phyloP scores from a whole-genome alignment of 2,329 filamentous ascomycete genomes.

The Cladosporium sp. region DNA sequence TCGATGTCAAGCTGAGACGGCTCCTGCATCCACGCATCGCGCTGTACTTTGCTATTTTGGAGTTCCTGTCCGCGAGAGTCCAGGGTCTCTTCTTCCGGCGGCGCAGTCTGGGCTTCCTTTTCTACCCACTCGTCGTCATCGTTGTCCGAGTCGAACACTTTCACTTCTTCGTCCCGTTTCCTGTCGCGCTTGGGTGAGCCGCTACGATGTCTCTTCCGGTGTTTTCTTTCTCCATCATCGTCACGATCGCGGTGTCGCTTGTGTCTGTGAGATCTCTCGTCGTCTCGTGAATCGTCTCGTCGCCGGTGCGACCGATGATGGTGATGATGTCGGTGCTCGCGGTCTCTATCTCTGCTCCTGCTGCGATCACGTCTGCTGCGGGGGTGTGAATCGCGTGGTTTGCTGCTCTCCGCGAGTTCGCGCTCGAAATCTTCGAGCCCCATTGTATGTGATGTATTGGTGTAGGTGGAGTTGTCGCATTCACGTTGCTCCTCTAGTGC shows the following conservation, averaged over 20 bases:
- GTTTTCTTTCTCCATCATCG: constrained; percentile 30
- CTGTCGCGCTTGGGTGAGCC: constrained; percentile 30
- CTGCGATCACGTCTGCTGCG: constrained; percentile 11
- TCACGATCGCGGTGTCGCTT: constrained; percentile 59
- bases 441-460: constrained; percentile 37
- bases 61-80: constrained; percentile 38
- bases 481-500: neutral
- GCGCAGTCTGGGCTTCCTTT: constrained; percentile 40
- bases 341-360: constrained; percentile 25
- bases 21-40: constrained; percentile 93
- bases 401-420: constrained; percentile 62
- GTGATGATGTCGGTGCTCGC: constrained; percentile 37
- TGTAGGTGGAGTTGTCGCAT: neutral
- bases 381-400: constrained; percentile 29
- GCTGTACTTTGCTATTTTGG: constrained; percentile 45
- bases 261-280: constrained; percentile 46
- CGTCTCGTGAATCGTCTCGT: constrained; percentile 31
- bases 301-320: constrained; percentile 43
- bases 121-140: constrained; percentile 38
- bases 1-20: constrained; percentile 79
- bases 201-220: constrained; percentile 27
- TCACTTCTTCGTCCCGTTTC: constrained; percentile 26
- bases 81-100: constrained; percentile 39
- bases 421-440: constrained; percentile 72
- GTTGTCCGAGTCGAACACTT: constrained; percentile 35